These are phyloP conservation scores for Metschnikowia cubensis DNA, from an alignment of 805 yeast genomes.

Conservation along the genomic window DNA sequence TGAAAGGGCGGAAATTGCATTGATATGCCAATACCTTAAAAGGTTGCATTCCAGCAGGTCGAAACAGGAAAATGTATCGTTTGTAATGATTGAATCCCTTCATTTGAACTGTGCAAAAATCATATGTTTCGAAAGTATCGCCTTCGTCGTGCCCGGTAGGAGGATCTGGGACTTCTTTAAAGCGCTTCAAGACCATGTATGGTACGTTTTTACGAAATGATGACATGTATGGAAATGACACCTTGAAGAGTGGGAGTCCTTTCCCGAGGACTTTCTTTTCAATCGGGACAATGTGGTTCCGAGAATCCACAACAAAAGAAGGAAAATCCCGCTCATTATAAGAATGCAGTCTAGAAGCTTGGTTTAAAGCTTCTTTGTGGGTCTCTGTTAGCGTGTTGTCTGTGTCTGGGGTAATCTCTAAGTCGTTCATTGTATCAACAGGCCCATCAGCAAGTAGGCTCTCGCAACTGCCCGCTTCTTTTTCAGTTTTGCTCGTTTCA, in stretches of 20 bases:
- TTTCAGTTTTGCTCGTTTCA: background rate
- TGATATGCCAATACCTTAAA: slow-evolving; percentile 32
- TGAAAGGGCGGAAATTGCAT: slow-evolving; percentile 33
- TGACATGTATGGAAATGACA: slow-evolving; percentile 35
- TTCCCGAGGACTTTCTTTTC: slow-evolving; percentile 28
- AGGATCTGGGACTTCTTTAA: slow-evolving; percentile 26
- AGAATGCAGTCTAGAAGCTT: background rate
- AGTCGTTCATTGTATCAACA: background rate
- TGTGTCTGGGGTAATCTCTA: background rate
- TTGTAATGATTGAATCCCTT: slow-evolving; percentile 26
- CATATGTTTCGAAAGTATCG: slow-evolving; percentile 29
- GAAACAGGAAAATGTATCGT: slow-evolving; percentile 29
- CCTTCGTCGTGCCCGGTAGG: slow-evolving; percentile 21
- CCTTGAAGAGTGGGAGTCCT: slow-evolving; percentile 37
- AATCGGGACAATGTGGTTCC: slow-evolving; percentile 32
- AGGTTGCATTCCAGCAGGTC: slow-evolving; percentile 13
- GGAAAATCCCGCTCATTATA: background rate
- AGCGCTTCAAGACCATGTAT: slow-evolving; percentile 29
- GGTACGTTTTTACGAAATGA: slow-evolving; percentile 34
- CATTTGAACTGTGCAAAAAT: slow-evolving; percentile 30
- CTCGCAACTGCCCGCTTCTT: background rate
- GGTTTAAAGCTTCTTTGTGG: background rate
- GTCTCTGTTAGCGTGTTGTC: background rate
- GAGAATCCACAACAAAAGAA: slow-evolving; percentile 20
- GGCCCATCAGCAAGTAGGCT: background rate